Conservation (phyloP, 2,329 filamentous ascomycete genomes). For the Teratosphaeria gauchensis region DNA sequence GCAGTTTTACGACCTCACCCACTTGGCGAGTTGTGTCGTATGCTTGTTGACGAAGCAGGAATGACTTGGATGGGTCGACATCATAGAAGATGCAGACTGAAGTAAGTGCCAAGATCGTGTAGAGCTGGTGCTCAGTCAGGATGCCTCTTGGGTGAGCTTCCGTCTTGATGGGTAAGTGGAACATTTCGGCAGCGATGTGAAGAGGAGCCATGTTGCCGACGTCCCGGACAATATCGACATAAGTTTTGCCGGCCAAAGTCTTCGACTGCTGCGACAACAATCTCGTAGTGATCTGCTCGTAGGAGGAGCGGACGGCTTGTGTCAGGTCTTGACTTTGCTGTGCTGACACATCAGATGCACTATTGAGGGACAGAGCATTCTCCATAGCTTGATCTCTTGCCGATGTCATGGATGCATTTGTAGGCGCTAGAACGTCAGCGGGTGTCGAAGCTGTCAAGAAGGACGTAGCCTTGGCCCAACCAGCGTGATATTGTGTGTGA, state of each 20-base stretch:
- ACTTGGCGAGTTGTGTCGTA: slow-evolving; percentile 39
- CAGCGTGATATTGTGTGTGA: slow-evolving; percentile 36
- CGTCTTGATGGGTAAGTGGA: slow-evolving; percentile 47
- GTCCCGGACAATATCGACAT: slow-evolving; percentile 41
- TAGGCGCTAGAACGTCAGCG: slow-evolving; percentile 40
- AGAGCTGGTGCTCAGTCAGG: slow-evolving; percentile 46
- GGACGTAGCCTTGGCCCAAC: slow-evolving; percentile 37
- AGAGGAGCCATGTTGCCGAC: slow-evolving; percentile 45
- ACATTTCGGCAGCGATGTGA: slow-evolving; percentile 46
- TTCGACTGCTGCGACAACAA: slow-evolving; percentile 37
- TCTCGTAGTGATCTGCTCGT: slow-evolving; percentile 38
- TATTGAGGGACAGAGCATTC: slow-evolving; percentile 25
- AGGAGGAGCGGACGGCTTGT: slow-evolving; percentile 37
- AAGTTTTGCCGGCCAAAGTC: slow-evolving; percentile 34
- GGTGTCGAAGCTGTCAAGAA: slow-evolving; percentile 36
- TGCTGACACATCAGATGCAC: neutral
- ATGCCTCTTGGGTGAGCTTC: slow-evolving; percentile 40
- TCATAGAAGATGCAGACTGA: slow-evolving; percentile 48
- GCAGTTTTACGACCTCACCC: slow-evolving; percentile 40
- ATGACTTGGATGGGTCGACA: slow-evolving; percentile 42
- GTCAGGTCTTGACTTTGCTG: slow-evolving; percentile 25
- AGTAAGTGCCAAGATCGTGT: slow-evolving; percentile 43
- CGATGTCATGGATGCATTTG: slow-evolving; percentile 33
- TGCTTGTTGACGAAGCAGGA: slow-evolving; percentile 42
- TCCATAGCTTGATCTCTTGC: slow-evolving; percentile 35